These are phyloP conservation scores for Irpex sp. DNA, from an alignment of 1,284 basidiomycete species.

Conservation along the genomic window DNA sequence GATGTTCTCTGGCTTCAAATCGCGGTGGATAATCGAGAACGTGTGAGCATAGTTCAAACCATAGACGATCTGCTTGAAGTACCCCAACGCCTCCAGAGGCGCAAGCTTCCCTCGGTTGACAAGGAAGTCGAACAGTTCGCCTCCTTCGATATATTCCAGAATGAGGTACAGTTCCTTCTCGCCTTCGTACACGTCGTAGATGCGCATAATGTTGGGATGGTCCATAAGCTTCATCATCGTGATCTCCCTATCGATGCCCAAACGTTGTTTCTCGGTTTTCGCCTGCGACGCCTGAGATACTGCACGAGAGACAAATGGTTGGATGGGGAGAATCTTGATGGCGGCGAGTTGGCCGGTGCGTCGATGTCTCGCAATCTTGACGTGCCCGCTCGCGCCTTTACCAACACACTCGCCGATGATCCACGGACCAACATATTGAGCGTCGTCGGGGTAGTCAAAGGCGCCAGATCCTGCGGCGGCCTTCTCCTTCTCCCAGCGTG, in stretches of 20 bases:
- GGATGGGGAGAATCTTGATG: slow-evolving; percentile 95
- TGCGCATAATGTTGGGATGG: slow-evolving; percentile 93
- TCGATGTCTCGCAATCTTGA: slow-evolving; percentile 91
- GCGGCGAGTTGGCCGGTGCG: slow-evolving; percentile 92
- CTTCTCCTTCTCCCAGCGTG: slow-evolving; percentile 82
- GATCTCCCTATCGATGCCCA: slow-evolving; percentile 95
- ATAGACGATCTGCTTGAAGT: slow-evolving; percentile 97
- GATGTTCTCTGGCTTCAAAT: slow-evolving; percentile 98
- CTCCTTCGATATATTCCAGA: slow-evolving; percentile 96
- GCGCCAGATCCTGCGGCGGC: slow-evolving; percentile 64
- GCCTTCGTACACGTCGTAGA: slow-evolving; percentile 98
- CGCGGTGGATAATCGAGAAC: slow-evolving; percentile 98
- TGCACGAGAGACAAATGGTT: slow-evolving; percentile 65
- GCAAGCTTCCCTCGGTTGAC: slow-evolving; percentile 86
- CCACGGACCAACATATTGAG: slow-evolving; percentile 75
- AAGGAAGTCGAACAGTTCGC: slow-evolving; percentile 97
- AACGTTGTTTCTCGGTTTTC: slow-evolving; percentile 85
- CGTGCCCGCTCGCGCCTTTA: slow-evolving; percentile 92
- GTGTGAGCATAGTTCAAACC: slow-evolving; percentile 97
- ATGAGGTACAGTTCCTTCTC: slow-evolving; percentile 91
- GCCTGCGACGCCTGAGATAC: slow-evolving; percentile 72
- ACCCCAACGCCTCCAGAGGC: slow-evolving; percentile 82
- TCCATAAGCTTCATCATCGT: slow-evolving; percentile 99
- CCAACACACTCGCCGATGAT: slow-evolving; percentile 93
- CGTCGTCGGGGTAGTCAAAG: slow-evolving; percentile 74